Conservation (phyloP, 2,329 filamentous ascomycete genomes). For the Cercospora zeae-maydis region DNA sequence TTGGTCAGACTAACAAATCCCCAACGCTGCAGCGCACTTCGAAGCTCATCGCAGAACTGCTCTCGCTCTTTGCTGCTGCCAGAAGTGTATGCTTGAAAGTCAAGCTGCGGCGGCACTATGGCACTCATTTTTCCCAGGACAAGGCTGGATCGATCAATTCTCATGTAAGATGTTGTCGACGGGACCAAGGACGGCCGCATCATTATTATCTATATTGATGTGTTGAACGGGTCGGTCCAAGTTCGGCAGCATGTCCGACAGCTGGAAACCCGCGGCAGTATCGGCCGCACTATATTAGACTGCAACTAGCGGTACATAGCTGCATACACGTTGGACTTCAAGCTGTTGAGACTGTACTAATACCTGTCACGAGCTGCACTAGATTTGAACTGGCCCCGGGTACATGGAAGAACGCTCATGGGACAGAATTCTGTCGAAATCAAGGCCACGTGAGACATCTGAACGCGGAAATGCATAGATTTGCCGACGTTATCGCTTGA, state of each 20-base stretch:
- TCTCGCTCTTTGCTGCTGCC: conserved; percentile 1
- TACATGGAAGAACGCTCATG: not conserved
- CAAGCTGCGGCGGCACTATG: conserved; percentile 9
- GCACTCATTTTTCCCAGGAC: not conserved
- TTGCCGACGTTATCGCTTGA: not conserved
- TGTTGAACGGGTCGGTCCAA: not conserved
- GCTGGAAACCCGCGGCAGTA: not conserved
- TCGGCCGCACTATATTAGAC: not conserved
- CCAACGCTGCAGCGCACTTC: conserved; percentile 11
- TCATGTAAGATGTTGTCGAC: not conserved
- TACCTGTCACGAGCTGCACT: not conserved
- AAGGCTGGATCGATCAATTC: not conserved
- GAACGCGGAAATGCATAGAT: not conserved
- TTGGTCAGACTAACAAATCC: conserved; percentile 16
- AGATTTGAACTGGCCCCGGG: not conserved
- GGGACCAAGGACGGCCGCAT: not conserved
- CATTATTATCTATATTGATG: not conserved
- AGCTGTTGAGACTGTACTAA: not conserved
- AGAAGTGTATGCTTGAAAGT: conserved; percentile 9
- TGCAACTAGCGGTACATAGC: not conserved
- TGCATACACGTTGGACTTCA: not conserved
- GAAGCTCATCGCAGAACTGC: conserved; percentile 7
- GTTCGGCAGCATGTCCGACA: not conserved
- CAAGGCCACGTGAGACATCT: not conserved
- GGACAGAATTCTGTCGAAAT: not conserved